Evolutionary conservation across 2,329 filamentous ascomycete genomes (phyloP), one percentile per base, ranked within the genome.

Genomic region (Akanthomyces dipterigenus): DNA sequence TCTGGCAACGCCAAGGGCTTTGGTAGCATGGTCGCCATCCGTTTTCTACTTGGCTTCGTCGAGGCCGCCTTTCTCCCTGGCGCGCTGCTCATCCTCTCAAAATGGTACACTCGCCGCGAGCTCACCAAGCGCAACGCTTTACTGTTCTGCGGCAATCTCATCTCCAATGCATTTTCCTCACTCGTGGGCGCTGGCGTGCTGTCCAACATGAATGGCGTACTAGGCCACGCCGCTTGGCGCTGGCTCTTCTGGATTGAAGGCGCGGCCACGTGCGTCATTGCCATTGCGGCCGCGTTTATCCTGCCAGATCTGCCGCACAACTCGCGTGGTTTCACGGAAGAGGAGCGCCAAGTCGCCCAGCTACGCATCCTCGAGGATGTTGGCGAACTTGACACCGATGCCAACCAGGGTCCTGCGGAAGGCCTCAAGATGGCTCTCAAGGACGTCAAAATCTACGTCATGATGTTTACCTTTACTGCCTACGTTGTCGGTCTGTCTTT

Each of bases 21-120:
- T 63, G 74, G 73, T 5, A 80, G 80, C 64, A 78, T 87, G 74
- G 77, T 87, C 2, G 70, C 75, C 11, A 77, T 79, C 31, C 81
- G 85, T 5, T 86, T 87, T 70, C 80, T 85, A 66, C 72, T 88
- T 0, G 85, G 85, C 3, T 84, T 85, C 63, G 73, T 86, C 55
- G 85, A 88, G 70, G 86, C 86, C 0, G 84, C 85, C 1, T 88
- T 87, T 70, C 75, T 87, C 28, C 86, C 86, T 0, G 86, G 86
- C 46, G 83, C 83, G 0, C 76, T 88, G 12, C 77, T 87, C 48
- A 83, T 88, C 50, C 76, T 88, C 22, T 85, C 83, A 0, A 85
- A 87, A 66, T 89, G 85, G 81, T 89, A 89, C 71, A 88, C 85
- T 1, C 78, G 84, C 53, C 79, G 80, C 55, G 82, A 85, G 71